These are phyloP conservation scores for Aspergillus texensis DNA, from an alignment of 2,329 filamentous ascomycete genomes.

Conservation along the genomic window DNA sequence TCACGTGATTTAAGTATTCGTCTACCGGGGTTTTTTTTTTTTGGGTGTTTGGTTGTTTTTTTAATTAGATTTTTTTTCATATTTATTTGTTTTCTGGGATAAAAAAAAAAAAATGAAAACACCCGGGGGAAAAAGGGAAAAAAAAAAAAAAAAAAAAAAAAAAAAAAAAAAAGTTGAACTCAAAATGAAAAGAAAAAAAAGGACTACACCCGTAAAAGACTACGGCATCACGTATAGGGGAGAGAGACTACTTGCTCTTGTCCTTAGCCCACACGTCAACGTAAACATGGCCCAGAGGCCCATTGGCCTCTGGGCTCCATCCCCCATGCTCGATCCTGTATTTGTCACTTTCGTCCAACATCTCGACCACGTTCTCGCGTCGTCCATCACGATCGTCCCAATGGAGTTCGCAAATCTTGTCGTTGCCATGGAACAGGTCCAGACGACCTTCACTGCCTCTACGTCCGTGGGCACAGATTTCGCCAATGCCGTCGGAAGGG, in stretches of 20 bases:
- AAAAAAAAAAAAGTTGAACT: too few relatives aligned
- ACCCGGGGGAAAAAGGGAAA: too few relatives aligned
- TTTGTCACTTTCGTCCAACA: conserved; percentile 27
- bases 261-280: conserved; percentile 27
- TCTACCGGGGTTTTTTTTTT: too few relatives aligned
- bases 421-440: conserved; percentile 34
- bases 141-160: background rate
- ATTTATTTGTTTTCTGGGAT: too few relatives aligned
- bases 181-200: background rate
- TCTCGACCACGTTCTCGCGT: conserved; percentile 29
- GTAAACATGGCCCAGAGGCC: conserved; percentile 36
- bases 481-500: conserved; percentile 31
- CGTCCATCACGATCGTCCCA: conserved; percentile 35
- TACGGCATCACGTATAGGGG: background rate
- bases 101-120: background rate
- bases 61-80: too few relatives aligned
- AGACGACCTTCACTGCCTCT: conserved; percentile 37
- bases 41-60: too few relatives aligned
- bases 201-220: background rate
- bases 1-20: too few relatives aligned
- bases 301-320: conserved; percentile 31
- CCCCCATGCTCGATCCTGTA: conserved; percentile 33
- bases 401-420: conserved; percentile 37
- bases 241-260: conserved; percentile 26
- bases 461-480: conserved; percentile 33